Conservation (phyloP, 2,329 filamentous ascomycete genomes). For the Cytospora schulzeri region DNA sequence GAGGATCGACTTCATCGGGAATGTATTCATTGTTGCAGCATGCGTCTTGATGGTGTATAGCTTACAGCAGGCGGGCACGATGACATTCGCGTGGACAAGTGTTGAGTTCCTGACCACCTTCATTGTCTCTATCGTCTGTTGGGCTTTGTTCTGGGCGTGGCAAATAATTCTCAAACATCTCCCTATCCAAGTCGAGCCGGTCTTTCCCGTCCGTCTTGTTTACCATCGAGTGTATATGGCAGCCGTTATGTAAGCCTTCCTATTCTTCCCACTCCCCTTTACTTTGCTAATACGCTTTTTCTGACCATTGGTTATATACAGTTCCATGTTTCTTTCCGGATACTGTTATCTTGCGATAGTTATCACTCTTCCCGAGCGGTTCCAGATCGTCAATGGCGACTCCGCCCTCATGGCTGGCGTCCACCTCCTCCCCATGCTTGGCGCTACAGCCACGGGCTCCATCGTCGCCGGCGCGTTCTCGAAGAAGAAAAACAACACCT, state of each 20-base stretch:
- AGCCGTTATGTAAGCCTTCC: slow-evolving; percentile 49
- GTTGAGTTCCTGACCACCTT: slow-evolving; percentile 53
- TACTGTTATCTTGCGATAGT: slow-evolving; percentile 61
- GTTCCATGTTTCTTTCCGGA: slow-evolving; percentile 58
- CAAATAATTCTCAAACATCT: slow-evolving; percentile 48
- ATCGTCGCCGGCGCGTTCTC: slow-evolving; percentile 57
- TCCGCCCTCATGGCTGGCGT: slow-evolving; percentile 57
- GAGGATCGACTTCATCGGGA: slow-evolving; percentile 56
- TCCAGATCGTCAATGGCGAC: slow-evolving; percentile 60
- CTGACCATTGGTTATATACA: slow-evolving; percentile 32
- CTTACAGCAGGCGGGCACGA: slow-evolving; percentile 58
- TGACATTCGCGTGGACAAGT: slow-evolving; percentile 54
- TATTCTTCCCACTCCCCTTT: too few species aligned
- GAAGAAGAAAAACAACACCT: slow-evolving; percentile 56
- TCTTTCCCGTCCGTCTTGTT: slow-evolving; percentile 56
- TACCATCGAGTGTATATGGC: slow-evolving; percentile 52
- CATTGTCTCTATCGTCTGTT: slow-evolving; percentile 49
- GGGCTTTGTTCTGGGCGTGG: slow-evolving; percentile 53
- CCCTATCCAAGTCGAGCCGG: slow-evolving; percentile 49
- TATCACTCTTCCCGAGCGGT: slow-evolving; percentile 60
- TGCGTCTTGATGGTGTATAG: slow-evolving; percentile 58
- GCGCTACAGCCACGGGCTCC: slow-evolving; percentile 57
- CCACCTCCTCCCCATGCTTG: slow-evolving; percentile 60
- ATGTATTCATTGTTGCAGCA: slow-evolving; percentile 51
- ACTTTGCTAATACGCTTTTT: too few species aligned